These are phyloP conservation scores for Trypanosoma scelopori DNA, from an alignment of 208 protist species.

Conservation along the genomic window DNA sequence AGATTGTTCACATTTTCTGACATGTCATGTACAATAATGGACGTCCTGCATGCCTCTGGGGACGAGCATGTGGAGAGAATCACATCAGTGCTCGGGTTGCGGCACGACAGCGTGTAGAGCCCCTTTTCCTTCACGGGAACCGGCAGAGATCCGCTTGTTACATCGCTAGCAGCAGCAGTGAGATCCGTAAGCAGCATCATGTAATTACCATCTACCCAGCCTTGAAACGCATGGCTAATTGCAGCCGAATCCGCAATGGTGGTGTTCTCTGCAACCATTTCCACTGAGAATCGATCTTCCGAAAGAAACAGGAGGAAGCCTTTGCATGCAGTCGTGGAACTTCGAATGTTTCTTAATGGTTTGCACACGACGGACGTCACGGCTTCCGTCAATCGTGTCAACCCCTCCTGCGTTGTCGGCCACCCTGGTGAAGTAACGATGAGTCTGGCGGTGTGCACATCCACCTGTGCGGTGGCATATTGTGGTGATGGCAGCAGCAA, in stretches of 20 bases:
- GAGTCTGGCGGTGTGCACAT: constrained; percentile 21
- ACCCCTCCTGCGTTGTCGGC: constrained; percentile 25
- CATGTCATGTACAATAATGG: constrained; percentile 9
- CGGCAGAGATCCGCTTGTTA: not conserved
- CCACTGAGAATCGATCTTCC: constrained; percentile 29
- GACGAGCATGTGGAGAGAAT: constrained; percentile 3
- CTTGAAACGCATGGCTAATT: constrained; percentile 29
- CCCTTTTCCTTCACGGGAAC: not conserved
- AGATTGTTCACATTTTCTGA: not conserved
- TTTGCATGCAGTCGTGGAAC: constrained; percentile 13
- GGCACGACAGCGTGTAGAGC: constrained; percentile 12
- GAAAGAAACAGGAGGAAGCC: constrained; percentile 40
- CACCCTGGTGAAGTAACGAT: constrained; percentile 34
- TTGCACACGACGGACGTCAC: constrained; percentile 40
- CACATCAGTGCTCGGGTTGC: not conserved
- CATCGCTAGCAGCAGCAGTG: not conserved
- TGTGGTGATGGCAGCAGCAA: not conserved
- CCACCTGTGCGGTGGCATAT: constrained; percentile 2
- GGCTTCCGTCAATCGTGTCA: constrained; percentile 9
- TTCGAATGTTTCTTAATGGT: not conserved
- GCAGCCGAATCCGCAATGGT: constrained; percentile 14
- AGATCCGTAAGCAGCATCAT: not conserved
- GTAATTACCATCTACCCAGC: constrained; percentile 25
- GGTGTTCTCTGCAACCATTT: constrained; percentile 40
- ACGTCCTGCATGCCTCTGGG: not conserved